Percentiles rank a stretch among this genome's conserved stretches.
Evolutionary conservation across 345 rosid species (phyloP).

Genomic region (Psidium friedrichsthalianum): DNA sequence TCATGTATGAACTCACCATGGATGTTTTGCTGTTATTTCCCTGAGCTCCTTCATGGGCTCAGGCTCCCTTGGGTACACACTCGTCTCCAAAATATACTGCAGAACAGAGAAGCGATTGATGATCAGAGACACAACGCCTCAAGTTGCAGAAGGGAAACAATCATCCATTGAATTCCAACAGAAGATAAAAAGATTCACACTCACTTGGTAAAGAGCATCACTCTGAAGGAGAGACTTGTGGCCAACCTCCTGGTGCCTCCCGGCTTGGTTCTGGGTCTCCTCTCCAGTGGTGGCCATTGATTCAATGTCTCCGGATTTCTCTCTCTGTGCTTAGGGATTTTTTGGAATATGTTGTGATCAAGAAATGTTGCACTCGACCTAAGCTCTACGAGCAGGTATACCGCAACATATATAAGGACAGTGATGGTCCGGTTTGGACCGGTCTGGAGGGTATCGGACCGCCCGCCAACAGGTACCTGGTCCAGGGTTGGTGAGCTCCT

Average conservation of each 20-base stretch:
- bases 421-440: conserved; percentile 8
- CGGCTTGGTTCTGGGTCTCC: conserved; percentile 39
- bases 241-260: conserved; percentile 85
- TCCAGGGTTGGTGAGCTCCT: conserved; percentile 23
- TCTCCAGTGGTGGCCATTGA: conserved; percentile 45
- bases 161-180: neutral
- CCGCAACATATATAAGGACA: neutral
- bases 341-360: neutral
- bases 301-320: neutral
- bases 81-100: conserved; percentile 92
- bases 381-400: neutral
- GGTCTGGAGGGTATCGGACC: conserved; percentile 6
- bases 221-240: conserved; percentile 95
- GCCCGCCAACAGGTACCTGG: conserved; percentile 2
- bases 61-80: conserved; percentile 95
- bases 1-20: conserved; percentile 38
- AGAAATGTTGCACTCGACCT: neutral
- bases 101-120: neutral
- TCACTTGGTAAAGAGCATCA: conserved; percentile 91
- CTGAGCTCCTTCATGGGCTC: conserved; percentile 94
- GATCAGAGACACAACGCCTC: neutral
- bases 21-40: conserved; percentile 89
- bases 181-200: neutral
- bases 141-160: neutral
- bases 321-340: neutral